A percentile compares a stretch with the other conserved stretches of the same genome.
Conservation (phyloP, 768 basidiomycete species). For the Amanita rubescens region DNA sequence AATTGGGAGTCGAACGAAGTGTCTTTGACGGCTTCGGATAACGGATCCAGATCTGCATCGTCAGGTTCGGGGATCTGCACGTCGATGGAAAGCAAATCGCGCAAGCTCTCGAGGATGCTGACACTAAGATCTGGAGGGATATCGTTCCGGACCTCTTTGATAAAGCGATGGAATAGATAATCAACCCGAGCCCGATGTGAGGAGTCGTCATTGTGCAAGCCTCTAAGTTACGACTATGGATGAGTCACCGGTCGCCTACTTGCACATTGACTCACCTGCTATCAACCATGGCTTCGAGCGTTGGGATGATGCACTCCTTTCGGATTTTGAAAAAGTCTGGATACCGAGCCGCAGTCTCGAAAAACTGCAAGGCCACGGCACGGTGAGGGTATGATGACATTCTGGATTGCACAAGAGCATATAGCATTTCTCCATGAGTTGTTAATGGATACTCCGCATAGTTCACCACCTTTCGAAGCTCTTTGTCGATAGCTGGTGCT, state of each 20-base stretch:
- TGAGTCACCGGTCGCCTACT: background rate
- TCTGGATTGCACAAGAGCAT: conserved; percentile 75
- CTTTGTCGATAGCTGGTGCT: conserved; percentile 60
- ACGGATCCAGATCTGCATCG: conserved; percentile 58
- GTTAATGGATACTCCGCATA: conserved; percentile 82
- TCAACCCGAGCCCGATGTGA: conserved; percentile 71
- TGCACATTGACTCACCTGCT: conserved; percentile 46
- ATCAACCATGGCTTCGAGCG: conserved; percentile 85
- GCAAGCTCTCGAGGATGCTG: conserved; percentile 62
- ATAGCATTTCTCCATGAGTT: conserved; percentile 83
- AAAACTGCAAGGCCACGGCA: conserved; percentile 82
- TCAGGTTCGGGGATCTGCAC: conserved; percentile 75
- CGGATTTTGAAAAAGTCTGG: conserved; percentile 95
- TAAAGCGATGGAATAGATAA: conserved; percentile 91
- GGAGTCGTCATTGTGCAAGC: conserved; percentile 72
- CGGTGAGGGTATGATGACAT: conserved; percentile 80
- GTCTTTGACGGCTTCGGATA: conserved; percentile 74
- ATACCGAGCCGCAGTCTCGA: conserved; percentile 89
- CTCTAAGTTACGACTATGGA: conserved; percentile 39
- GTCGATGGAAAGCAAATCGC: conserved; percentile 72
- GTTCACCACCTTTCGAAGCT: conserved; percentile 58
- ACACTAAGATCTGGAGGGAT: conserved; percentile 66
- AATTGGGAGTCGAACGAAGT: conserved; percentile 84
- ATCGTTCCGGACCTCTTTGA: conserved; percentile 74
- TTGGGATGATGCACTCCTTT: conserved; percentile 80